Conservation (phyloP, 2,329 filamentous ascomycete species). For the Diaporthe vexans region DNA sequence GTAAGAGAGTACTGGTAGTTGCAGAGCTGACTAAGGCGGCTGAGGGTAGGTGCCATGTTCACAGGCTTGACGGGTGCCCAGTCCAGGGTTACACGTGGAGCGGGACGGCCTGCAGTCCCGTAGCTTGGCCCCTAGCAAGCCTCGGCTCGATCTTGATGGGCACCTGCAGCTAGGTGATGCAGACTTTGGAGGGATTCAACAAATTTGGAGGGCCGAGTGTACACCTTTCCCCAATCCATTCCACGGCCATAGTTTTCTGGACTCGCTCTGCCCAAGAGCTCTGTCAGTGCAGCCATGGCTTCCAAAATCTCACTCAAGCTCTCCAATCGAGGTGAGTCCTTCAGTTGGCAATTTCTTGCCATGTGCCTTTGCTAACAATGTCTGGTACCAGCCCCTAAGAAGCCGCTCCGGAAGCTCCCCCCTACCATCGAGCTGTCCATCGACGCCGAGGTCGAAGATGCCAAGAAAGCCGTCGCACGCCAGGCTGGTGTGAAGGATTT, state of each 20-base stretch:
- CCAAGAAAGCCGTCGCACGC: constrained; percentile 69
- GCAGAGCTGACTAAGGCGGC: neutral
- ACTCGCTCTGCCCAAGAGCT: constrained; percentile 18
- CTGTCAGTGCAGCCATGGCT: constrained; percentile 35
- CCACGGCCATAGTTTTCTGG: neutral
- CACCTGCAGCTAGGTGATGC: neutral
- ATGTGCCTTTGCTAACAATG: neutral
- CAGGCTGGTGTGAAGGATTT: constrained; percentile 65
- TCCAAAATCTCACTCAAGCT: constrained; percentile 38
- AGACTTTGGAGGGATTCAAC: constrained; percentile 32
- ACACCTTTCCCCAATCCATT: neutral
- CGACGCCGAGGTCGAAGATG: constrained; percentile 71
- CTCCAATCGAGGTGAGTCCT: constrained; percentile 33
- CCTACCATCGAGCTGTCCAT: constrained; percentile 61
- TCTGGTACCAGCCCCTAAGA: constrained; percentile 55
- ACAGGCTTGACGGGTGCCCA: no score
- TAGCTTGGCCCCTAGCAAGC: constrained; percentile 7
- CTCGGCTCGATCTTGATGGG: constrained; percentile 3
- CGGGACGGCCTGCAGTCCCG: neutral
- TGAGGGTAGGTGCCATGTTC: neutral
- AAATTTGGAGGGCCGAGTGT: neutral
- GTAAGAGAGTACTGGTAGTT: neutral
- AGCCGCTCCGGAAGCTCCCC: constrained; percentile 69
- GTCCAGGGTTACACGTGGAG: neutral
- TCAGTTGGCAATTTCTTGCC: neutral